These are phyloP conservation scores for Boletus reticulatus DNA, from an alignment of 768 basidiomycete genomes.

Conservation along the genomic window DNA sequence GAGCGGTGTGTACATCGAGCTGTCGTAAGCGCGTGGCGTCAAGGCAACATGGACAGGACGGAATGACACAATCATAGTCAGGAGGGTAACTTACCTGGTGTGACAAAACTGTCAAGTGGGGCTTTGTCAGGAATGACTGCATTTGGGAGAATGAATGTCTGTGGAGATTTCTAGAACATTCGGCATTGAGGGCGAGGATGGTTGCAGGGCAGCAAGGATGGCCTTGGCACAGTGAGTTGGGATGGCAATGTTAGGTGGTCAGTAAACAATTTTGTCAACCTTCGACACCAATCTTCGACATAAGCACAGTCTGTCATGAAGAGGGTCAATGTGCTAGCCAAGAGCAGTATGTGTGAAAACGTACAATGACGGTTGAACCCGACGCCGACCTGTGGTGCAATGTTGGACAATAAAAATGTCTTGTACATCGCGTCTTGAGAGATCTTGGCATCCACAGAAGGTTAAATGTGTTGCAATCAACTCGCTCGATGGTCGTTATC, in stretches of 20 bases:
- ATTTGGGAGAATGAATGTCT: slow-evolving; percentile 96
- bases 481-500: slow-evolving; percentile 95
- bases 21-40: too few relatives aligned
- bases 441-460: slow-evolving; percentile 91
- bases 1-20: too few relatives aligned
- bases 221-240: slow-evolving; percentile 99
- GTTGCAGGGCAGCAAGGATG: slow-evolving; percentile 73
- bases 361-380: slow-evolving; percentile 97
- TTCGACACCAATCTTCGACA: slow-evolving; percentile 92
- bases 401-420: slow-evolving; percentile 92
- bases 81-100: slow-evolving; percentile 54
- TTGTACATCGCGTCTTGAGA: slow-evolving; percentile 96
- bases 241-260: slow-evolving; percentile 92
- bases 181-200: slow-evolving; percentile 69
- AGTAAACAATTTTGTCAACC: slow-evolving; percentile 79
- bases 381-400: slow-evolving; percentile 96
- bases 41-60: too few relatives aligned
- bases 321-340: not conserved
- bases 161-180: slow-evolving; percentile 73
- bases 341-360: not conserved
- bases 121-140: slow-evolving; percentile 85
- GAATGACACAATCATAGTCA: too few relatives aligned
- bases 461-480: slow-evolving; percentile 91
- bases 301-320: slow-evolving; percentile 84
- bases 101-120: slow-evolving; percentile 75